These are phyloP conservation scores for Melampsora allii-populina DNA, from an alignment of 1,284 basidiomycete genomes.

Conservation along the genomic window DNA sequence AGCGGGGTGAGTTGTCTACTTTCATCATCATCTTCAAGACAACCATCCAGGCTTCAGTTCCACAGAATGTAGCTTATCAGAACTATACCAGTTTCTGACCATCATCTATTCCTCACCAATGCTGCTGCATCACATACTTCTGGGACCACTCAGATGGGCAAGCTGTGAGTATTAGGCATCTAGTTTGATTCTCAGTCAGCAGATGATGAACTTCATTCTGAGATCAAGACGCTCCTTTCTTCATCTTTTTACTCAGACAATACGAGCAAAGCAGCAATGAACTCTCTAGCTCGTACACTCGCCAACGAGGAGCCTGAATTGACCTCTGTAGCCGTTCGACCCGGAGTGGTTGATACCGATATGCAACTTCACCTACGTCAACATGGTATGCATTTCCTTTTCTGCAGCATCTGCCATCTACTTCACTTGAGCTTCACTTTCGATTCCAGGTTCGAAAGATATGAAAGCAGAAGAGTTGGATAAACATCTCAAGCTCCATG, in stretches of 20 bases:
- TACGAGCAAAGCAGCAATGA: constrained; percentile 40
- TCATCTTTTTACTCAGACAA: constrained; percentile 10
- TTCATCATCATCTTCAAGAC: background rate
- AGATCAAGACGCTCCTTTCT: background rate
- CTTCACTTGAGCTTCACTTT: background rate
- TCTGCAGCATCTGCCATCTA: background rate
- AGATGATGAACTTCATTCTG: background rate
- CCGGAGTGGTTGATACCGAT: constrained; percentile 37
- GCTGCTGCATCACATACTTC: background rate
- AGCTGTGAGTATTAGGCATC: background rate
- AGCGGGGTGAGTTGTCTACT: constrained; percentile 11
- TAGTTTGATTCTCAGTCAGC: too few relatives aligned
- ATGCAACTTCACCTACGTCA: constrained; percentile 9
- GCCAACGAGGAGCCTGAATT: constrained; percentile 26
- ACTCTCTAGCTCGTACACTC: constrained; percentile 35
- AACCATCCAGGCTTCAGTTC: background rate
- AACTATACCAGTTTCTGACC: too few relatives aligned
- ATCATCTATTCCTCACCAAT: too few relatives aligned
- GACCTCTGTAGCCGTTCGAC: constrained; percentile 24
- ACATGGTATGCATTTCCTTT: constrained; percentile 10
- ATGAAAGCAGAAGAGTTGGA: constrained; percentile 6
- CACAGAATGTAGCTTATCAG: background rate
- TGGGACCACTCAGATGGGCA: background rate
- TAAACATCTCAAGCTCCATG: constrained; percentile 10
- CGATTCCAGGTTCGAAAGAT: background rate